A percentile compares a stretch with the other conserved stretches of the same genome.
Conservation (phyloP, 257 asterid species). For the Nicotiana benthamiana region DNA sequence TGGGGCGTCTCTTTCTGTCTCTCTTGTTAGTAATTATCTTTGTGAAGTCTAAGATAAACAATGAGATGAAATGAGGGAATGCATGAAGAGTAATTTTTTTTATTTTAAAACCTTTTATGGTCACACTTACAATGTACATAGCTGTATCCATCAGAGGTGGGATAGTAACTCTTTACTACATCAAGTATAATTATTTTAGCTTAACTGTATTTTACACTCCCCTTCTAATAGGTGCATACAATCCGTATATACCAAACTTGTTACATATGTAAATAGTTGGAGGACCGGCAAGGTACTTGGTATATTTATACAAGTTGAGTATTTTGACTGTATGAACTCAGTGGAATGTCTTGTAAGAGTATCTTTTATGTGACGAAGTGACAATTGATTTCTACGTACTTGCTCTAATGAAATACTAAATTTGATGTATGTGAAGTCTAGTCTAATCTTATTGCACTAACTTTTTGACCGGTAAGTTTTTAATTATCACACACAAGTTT, state of each 20-base stretch:
- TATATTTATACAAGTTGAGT: not conserved
- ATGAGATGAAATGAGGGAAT: not conserved
- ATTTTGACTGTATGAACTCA: not conserved
- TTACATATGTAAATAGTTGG: not conserved
- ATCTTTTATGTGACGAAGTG: not conserved
- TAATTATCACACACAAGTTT: not conserved
- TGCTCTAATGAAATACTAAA: not conserved
- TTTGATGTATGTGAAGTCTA: not conserved
- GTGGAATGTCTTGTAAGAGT: not conserved
- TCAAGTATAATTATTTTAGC: not conserved
- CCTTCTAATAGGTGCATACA: not conserved
- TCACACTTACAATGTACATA: not conserved
- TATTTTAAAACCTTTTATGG: not conserved
- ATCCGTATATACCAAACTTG: not conserved
- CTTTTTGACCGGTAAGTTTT: not conserved
- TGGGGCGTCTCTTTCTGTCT: not conserved
- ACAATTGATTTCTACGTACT: not conserved
- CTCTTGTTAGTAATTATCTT: not conserved
- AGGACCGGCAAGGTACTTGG: not conserved
- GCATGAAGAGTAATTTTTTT: not conserved
- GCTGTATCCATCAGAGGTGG: not conserved
- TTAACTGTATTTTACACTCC: not conserved
- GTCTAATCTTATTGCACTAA: not conserved
- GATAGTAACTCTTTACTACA: not conserved
- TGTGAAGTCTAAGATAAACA: not conserved